Evolutionary conservation across 2,329 filamentous ascomycete genomes (phyloP), one percentile per base, ranked within the genome.

Genomic region (Thelonectria discophora): DNA sequence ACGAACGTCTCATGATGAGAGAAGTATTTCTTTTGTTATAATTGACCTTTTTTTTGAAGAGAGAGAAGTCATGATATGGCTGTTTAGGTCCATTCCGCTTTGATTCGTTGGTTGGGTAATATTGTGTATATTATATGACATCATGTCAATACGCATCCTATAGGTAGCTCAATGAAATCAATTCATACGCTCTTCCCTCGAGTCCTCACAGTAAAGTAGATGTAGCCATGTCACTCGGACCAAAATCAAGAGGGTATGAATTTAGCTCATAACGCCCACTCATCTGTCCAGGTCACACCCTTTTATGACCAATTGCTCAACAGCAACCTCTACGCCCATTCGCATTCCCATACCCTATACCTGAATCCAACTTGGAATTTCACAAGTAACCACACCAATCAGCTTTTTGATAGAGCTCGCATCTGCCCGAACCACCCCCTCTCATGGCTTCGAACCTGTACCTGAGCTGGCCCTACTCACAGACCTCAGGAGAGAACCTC

Each of bases 401-500:
- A 37, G 6, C 6, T 37, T 37, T 2, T 15, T 37, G 34, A 4
- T 21, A 10, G 5, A 13, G 42, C 17, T 45, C 11, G 3, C 42
- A 45, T 3, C 42, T 21, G 5, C 24, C 9, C 13, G 9, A 27
- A 15, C 10, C 39, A 24, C 20, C 32, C 12, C 8, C 13, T 9
- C 5, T 62, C 56, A 51, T 62, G 8, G 30, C 10, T 64, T 65
- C 3, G 64, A 46, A 8, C 58, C 55, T 2, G 69, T 58, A 17
- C 69, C 74, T 30, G 70, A 67, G 11, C 48, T 68, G 50, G 65
- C 67, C 51, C 70, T 71, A 24, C 65, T 74, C 11, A 73, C 74
- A 45, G 74, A 77, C 61, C 72, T 75, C 55, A 80, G 60, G 1
- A 80, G 72, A 1, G 79, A 81, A 1, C 78, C 76, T 51, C 77